These are phyloP conservation scores for Penicillium goetzii DNA, from an alignment of 495 filamentous ascomycete genomes.

Conservation along the genomic window DNA sequence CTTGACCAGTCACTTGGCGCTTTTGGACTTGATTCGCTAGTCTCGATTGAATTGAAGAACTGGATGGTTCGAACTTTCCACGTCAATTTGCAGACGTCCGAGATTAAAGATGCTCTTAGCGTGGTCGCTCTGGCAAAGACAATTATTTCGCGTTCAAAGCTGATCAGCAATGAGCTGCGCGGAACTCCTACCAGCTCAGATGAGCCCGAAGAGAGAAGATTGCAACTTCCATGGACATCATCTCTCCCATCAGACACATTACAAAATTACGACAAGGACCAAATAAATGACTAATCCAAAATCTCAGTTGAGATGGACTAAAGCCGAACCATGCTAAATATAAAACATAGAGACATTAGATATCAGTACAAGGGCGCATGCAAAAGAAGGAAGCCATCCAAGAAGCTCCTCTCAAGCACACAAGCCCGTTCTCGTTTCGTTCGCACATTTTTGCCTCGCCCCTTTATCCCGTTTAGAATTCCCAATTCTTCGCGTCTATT, in stretches of 20 bases:
- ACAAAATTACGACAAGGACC: not conserved
- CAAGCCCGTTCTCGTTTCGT: conserved; percentile 1
- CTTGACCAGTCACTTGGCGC: conserved; percentile 3
- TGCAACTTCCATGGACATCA: no score
- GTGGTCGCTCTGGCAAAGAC: conserved; percentile 7
- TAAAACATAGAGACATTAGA: conserved; percentile 38
- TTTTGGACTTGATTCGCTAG: conserved; percentile 4
- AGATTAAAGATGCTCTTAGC: conserved; percentile 4
- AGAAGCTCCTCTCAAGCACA: conserved; percentile 2
- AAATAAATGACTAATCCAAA: conserved; percentile 24
- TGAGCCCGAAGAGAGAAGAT: not conserved
- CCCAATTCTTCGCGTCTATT: conserved; percentile 18
- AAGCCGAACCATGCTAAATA: conserved; percentile 35
- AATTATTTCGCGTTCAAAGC: conserved; percentile 3
- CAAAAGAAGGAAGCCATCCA: conserved; percentile 11
- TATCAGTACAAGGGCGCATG: conserved; percentile 35
- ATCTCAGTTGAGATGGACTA: conserved; percentile 35
- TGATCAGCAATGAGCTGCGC: conserved; percentile 3
- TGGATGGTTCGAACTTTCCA: conserved; percentile 10
- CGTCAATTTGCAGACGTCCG: conserved; percentile 2
- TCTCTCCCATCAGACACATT: not conserved
- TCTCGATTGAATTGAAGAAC: conserved; percentile 7
- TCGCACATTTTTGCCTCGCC: conserved; percentile 21
- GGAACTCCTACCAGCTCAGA: not conserved
- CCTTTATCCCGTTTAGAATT: conserved; percentile 13